phyloP scores from a whole-genome alignment of 148 eudicot genomes.

The Rhododendron henanense region DNA sequence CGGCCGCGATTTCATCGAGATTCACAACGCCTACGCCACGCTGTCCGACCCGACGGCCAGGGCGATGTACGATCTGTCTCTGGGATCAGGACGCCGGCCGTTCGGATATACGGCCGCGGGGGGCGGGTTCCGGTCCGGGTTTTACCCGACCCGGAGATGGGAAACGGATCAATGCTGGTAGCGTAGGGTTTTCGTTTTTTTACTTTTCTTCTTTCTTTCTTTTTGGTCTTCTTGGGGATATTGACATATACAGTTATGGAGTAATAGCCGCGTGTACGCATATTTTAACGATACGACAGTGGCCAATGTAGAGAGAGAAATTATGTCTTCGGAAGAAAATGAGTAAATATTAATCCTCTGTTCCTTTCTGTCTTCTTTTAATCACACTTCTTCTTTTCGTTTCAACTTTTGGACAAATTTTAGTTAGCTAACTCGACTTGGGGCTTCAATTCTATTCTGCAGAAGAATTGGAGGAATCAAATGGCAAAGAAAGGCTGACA shows the following conservation, averaged over 20 bases:
- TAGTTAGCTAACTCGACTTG: too few relatives aligned
- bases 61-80: slow-evolving; percentile 34
- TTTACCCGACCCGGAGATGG: slow-evolving; percentile 49
- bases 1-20: slow-evolving; percentile 55
- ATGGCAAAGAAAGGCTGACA: not conserved
- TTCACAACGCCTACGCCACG: slow-evolving; percentile 60
- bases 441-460: not conserved
- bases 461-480: not conserved
- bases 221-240: not conserved
- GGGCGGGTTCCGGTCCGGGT: slow-evolving; percentile 21
- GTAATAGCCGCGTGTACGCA: not conserved
- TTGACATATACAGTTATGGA: not conserved
- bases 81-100: slow-evolving; percentile 6
- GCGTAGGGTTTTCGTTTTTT: not conserved
- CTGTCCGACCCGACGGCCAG: slow-evolving; percentile 66
- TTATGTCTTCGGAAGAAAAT: not conserved
- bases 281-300: not conserved
- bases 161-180: slow-evolving; percentile 84
- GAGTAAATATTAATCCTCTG: not conserved
- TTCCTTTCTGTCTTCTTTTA: not conserved
- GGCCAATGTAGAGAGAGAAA: not conserved
- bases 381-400: not conserved
- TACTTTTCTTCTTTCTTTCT: not conserved
- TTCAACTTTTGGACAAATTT: not conserved
- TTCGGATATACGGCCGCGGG: not conserved